Evolutionary conservation across 1,284 basidiomycete genomes (phyloP).

Genomic region (Cerrena zonata): DNA sequence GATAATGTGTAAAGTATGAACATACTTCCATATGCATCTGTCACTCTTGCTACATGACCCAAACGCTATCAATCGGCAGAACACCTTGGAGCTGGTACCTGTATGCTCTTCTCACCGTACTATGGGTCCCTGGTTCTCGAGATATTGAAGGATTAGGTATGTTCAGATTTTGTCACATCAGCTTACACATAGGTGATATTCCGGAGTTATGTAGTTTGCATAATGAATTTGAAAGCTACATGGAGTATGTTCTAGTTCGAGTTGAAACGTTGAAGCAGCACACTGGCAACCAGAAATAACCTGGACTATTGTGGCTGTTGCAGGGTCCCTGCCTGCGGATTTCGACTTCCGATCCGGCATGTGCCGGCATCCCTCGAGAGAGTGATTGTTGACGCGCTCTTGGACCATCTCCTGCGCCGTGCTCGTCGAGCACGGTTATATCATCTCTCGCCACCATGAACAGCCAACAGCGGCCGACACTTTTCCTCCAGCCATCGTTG

Average conservation of each 20-base stretch:
- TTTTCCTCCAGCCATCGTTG: constrained; percentile 68
- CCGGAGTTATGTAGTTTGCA: no score
- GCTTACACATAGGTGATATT: no score
- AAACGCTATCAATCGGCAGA: no score
- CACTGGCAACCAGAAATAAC: background rate
- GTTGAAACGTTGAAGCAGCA: no score
- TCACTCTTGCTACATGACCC: no score
- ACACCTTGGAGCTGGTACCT: no score
- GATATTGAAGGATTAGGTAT: no score
- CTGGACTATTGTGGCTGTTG: background rate
- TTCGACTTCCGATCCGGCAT: constrained; percentile 1
- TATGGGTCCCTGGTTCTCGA: no score
- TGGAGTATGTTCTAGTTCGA: no score
- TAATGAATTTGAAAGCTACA: no score
- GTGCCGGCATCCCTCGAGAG: background rate
- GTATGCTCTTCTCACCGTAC: no score
- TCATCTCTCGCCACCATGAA: constrained; percentile 44
- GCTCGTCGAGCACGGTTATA: constrained; percentile 14
- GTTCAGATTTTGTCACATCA: no score
- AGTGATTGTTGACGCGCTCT: constrained; percentile 5
- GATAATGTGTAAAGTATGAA: background rate
- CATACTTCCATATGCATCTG: background rate
- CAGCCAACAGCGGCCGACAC: constrained; percentile 51
- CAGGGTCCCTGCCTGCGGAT: background rate
- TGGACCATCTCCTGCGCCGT: constrained; percentile 8